Conservation (phyloP, 2,329 filamentous ascomycete species). For the Aspergillus ruber region DNA sequence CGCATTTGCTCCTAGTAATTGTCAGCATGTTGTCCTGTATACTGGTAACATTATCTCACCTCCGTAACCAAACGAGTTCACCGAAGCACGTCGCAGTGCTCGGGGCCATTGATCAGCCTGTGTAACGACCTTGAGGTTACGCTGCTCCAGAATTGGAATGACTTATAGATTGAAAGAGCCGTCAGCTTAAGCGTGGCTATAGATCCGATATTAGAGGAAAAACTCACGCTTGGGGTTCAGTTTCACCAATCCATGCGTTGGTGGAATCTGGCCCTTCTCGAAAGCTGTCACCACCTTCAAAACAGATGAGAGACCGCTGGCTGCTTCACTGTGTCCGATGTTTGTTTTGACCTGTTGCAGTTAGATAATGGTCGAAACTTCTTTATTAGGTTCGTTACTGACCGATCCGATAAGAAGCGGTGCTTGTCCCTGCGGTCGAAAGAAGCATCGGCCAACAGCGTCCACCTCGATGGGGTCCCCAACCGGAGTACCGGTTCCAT, state of each 20-base stretch:
- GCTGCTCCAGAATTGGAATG: no score
- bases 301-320: constrained; percentile 16
- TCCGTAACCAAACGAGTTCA: constrained; percentile 40
- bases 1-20: constrained; percentile 15
- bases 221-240: constrained; percentile 13
- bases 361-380: neutral
- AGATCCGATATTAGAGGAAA: no score
- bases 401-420: neutral
- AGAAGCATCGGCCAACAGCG: constrained; percentile 12
- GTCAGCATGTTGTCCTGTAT: no score
- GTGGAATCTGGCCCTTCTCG: constrained; percentile 19
- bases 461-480: constrained; percentile 27
- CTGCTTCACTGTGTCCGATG: constrained; percentile 20
- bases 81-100: constrained; percentile 1
- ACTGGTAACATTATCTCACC: constrained; percentile 5
- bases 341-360: constrained; percentile 19
- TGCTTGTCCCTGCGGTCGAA: neutral
- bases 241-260: constrained; percentile 16
- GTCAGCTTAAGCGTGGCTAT: no score
- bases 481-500: constrained; percentile 37
- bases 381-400: constrained; percentile 9
- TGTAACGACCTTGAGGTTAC: no score
- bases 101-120: no score
- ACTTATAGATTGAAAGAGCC: no score
- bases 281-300: constrained; percentile 18